Percentiles rank a stretch among this genome's conserved stretches.
These are phyloP conservation scores for Saccharum spontaneum DNA, from an alignment of 176 grass and related monocot species.

Conservation along the genomic window DNA sequence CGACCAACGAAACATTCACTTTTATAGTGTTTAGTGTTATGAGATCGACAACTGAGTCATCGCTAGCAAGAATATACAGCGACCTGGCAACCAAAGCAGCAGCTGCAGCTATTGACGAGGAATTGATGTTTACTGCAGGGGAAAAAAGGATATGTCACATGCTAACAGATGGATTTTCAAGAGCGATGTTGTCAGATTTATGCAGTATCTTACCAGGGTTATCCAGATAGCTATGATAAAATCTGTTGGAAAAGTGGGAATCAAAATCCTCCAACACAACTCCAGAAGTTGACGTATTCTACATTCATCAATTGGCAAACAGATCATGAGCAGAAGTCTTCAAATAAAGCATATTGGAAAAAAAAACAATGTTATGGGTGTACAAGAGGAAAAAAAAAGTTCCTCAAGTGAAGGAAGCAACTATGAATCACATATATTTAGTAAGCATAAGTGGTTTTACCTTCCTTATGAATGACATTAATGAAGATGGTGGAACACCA, in stretches of 20 bases:
- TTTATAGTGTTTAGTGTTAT: conserved; percentile 82
- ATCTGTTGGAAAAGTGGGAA: conserved; percentile 78
- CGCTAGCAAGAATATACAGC: conserved; percentile 78
- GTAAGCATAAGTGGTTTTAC: conserved; percentile 39
- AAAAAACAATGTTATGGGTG: conserved; percentile 16
- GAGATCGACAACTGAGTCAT: conserved; percentile 56
- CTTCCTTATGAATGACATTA: conserved; percentile 88
- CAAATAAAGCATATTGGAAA: conserved; percentile 5
- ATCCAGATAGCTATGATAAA: conserved; percentile 90
- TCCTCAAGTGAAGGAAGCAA: neutral
- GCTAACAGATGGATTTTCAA: conserved; percentile 15
- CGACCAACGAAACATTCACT: conserved; percentile 83
- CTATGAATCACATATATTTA: conserved; percentile 13
- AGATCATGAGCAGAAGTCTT: conserved; percentile 26
- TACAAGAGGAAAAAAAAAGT: neutral
- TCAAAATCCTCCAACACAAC: conserved; percentile 95
- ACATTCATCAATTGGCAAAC: conserved; percentile 34
- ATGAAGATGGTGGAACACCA: conserved; percentile 93
- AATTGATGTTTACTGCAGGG: conserved; percentile 76
- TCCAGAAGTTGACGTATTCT: conserved; percentile 86
- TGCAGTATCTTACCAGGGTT: conserved; percentile 52
- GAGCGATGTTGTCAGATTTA: conserved; percentile 6
- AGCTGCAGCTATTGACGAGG: conserved; percentile 78
- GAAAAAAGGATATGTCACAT: conserved; percentile 12
- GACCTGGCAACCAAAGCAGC: conserved; percentile 76